These are phyloP conservation scores for Nectriaceae sp. DNA, from an alignment of 2,329 filamentous ascomycete genomes.

Conservation along the genomic window DNA sequence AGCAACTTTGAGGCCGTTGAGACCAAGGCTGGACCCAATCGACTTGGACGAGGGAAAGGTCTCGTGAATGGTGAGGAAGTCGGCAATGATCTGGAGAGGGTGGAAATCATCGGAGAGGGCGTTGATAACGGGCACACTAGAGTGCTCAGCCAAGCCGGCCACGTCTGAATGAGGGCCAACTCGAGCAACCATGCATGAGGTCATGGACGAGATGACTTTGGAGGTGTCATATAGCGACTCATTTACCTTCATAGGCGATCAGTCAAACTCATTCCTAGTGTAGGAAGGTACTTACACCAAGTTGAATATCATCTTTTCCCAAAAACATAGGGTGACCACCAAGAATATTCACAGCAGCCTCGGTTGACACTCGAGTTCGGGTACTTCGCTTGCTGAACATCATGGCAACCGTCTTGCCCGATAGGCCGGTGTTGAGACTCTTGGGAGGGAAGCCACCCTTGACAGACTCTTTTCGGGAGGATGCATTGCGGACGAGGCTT, in stretches of 20 bases:
- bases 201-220: slow-evolving; percentile 92
- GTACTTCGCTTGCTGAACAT: slow-evolving; percentile 97
- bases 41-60: slow-evolving; percentile 57
- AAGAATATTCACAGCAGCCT: slow-evolving; percentile 84
- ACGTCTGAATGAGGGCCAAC: slow-evolving; percentile 79
- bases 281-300: slow-evolving; percentile 63
- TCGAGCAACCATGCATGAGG: slow-evolving; percentile 78
- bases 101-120: slow-evolving; percentile 89
- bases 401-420: slow-evolving; percentile 84
- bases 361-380: slow-evolving; percentile 88
- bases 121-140: slow-evolving; percentile 81
- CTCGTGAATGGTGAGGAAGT: slow-evolving; percentile 89
- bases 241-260: slow-evolving; percentile 62
- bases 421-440: slow-evolving; percentile 62
- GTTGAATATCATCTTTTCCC: slow-evolving; percentile 92
- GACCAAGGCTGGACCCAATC: slow-evolving; percentile 54
- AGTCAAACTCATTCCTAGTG: not conserved
- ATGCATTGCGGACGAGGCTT: slow-evolving; percentile 80
- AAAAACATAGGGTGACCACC: slow-evolving; percentile 96
- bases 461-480: slow-evolving; percentile 72
- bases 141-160: slow-evolving; percentile 68
- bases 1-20: slow-evolving; percentile 85
- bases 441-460: slow-evolving; percentile 63
- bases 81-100: slow-evolving; percentile 90
- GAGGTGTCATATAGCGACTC: slow-evolving; percentile 94